These are phyloP conservation scores for Anethum foeniculum DNA, from an alignment of 140 eudicot species.

Conservation along the genomic window DNA sequence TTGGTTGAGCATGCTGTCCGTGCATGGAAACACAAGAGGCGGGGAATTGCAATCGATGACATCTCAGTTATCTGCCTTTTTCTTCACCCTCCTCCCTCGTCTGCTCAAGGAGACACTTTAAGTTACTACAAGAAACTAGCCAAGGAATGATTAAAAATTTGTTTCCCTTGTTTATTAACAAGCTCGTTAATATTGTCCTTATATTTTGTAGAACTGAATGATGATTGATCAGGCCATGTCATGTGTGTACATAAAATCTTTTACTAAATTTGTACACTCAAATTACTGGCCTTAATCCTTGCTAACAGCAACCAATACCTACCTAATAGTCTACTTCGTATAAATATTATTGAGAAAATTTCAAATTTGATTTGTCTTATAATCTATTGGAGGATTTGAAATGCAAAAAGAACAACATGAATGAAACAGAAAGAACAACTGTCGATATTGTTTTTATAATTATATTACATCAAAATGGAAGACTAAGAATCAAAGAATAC, in stretches of 20 bases:
- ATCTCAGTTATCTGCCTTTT: constrained; percentile 80
- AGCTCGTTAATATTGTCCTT: background rate
- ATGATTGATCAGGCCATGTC: background rate
- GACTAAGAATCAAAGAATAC: background rate
- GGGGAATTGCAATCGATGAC: constrained; percentile 56
- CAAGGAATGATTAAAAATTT: background rate
- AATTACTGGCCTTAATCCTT: background rate
- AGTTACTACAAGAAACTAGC: background rate
- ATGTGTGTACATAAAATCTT: background rate
- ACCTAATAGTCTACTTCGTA: background rate
- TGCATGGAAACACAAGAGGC: constrained; percentile 66
- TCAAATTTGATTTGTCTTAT: background rate
- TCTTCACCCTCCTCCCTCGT: constrained; percentile 25
- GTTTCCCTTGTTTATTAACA: background rate
- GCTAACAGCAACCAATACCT: background rate
- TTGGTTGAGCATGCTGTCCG: constrained; percentile 62
- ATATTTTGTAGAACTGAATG: background rate
- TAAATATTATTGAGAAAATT: background rate
- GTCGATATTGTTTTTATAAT: background rate
- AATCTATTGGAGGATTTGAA: background rate
- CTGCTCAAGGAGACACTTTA: background rate
- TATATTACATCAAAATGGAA: background rate
- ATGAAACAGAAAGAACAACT: background rate
- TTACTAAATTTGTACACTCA: background rate
- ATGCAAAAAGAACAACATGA: background rate